phyloP scores from a whole-genome alignment of 345 rosid species.

The Sapria himalayana region DNA sequence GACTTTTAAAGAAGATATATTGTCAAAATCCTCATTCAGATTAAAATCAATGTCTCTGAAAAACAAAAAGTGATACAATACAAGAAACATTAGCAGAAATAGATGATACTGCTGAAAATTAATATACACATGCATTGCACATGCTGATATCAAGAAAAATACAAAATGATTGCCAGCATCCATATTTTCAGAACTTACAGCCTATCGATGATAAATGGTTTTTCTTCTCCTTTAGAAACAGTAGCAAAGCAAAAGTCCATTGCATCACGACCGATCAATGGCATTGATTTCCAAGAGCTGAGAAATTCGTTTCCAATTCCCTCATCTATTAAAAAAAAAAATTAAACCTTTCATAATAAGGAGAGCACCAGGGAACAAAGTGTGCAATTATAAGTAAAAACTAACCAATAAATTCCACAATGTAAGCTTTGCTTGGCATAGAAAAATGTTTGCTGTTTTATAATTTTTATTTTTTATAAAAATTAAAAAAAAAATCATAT shows the following conservation, averaged over 20 bases:
- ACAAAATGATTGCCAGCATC: neutral
- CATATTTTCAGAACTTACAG: conserved; percentile 32
- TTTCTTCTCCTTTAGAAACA: conserved; percentile 32
- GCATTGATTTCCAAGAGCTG: conserved; percentile 49
- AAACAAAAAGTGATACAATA: neutral
- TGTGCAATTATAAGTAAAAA: too few relatives aligned
- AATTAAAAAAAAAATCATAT: too few relatives aligned
- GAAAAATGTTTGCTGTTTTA: too few relatives aligned
- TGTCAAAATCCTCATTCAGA: conserved; percentile 50
- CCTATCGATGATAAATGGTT: conserved; percentile 41
- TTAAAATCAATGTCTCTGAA: conserved; percentile 68
- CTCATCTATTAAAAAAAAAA: conserved; percentile 24
- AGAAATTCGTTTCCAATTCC: conserved; percentile 58
- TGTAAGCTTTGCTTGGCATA: too few relatives aligned
- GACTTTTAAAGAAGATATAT: conserved; percentile 50
- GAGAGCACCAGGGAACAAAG: too few relatives aligned
- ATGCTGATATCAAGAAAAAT: neutral
- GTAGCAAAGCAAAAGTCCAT: conserved; percentile 51
- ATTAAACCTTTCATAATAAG: too few relatives aligned
- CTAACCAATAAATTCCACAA: too few relatives aligned
- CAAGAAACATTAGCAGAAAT: neutral
- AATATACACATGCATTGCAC: neutral
- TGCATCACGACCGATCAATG: conserved; percentile 33
- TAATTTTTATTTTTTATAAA: too few relatives aligned
- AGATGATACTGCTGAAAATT: neutral